phyloP scores from a whole-genome alignment of 1,284 basidiomycete genomes.

The Trichosporon sp. region DNA sequence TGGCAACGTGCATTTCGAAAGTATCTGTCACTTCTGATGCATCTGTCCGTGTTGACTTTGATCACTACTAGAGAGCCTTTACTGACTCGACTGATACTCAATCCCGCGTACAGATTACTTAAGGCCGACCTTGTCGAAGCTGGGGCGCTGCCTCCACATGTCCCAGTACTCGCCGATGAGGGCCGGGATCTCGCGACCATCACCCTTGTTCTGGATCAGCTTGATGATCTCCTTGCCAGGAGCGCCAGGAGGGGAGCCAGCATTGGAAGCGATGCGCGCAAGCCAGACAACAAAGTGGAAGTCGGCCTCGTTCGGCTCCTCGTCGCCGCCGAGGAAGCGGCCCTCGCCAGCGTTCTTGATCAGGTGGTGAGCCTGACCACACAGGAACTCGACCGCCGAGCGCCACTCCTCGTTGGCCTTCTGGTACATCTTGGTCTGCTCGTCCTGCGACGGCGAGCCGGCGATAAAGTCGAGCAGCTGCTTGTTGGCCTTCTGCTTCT shows the following conservation, averaged over 20 bases:
- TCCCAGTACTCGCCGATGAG: slow-evolving; percentile 42
- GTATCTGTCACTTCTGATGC: too few species aligned
- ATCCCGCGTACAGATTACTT: slow-evolving; percentile 18
- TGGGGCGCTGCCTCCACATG: slow-evolving; percentile 31
- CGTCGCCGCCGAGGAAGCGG: slow-evolving; percentile 26
- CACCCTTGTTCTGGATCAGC: slow-evolving; percentile 28
- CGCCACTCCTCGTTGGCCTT: slow-evolving; percentile 36
- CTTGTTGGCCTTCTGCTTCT: slow-evolving; percentile 54
- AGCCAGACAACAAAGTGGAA: slow-evolving; percentile 48
- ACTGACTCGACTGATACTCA: too few species aligned
- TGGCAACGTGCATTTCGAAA: too few species aligned
- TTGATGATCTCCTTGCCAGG: slow-evolving; percentile 25
- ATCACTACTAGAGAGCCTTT: too few species aligned
- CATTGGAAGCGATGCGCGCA: slow-evolving; percentile 36
- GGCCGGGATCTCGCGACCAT: slow-evolving; percentile 38
- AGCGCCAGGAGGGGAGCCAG: slow-evolving; percentile 33
- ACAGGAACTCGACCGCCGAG: slow-evolving; percentile 33
- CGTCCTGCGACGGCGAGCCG: slow-evolving; percentile 5
- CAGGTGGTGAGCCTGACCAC: slow-evolving; percentile 37
- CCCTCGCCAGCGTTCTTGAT: slow-evolving; percentile 29
- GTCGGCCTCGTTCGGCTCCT: slow-evolving; percentile 38
- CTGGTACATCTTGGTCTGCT: slow-evolving; percentile 21
- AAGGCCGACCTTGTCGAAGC: slow-evolving; percentile 36
- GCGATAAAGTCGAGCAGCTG: slow-evolving; percentile 47
- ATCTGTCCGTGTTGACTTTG: too few species aligned